A percentile compares a stretch with the other conserved stretches of the same genome.
Evolutionary conservation across 805 yeast species (phyloP).

Genomic region (Wilhelminamyces savonicus): DNA sequence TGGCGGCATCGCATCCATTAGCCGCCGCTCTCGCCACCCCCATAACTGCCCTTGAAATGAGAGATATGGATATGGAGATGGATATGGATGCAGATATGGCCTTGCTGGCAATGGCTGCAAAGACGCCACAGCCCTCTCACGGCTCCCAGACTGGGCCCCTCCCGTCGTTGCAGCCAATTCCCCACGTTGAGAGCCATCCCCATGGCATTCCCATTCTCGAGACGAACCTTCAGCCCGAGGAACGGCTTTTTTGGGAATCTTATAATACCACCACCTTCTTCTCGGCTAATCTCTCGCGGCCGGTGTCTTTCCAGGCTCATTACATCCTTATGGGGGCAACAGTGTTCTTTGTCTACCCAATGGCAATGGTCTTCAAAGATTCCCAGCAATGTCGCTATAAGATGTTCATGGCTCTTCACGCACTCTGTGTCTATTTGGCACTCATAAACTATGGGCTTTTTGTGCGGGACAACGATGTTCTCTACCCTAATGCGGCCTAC

Average conservation of each 20-base stretch:
- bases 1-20: too few relatives aligned
- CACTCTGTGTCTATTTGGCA: constrained; percentile 35
- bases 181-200: constrained; percentile 33
- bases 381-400: too few relatives aligned
- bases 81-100: constrained; percentile 12
- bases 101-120: constrained; percentile 1
- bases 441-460: constrained; percentile 50
- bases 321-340: constrained; percentile 36
- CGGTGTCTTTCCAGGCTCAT: constrained; percentile 51
- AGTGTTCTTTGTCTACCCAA: constrained; percentile 58
- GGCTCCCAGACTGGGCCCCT: constrained; percentile 1
- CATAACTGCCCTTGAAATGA: too few relatives aligned
- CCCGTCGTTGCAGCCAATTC: too few relatives aligned
- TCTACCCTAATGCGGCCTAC: constrained; percentile 78
- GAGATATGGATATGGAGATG: constrained; percentile 16
- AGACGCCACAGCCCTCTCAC: not conserved
- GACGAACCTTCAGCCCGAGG: constrained; percentile 63
- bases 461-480: constrained; percentile 48
- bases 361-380: constrained; percentile 58
- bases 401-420: constrained; percentile 30
- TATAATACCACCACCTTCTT: constrained; percentile 77
- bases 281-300: constrained; percentile 44
- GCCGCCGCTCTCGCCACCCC: too few relatives aligned
- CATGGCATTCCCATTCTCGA: constrained; percentile 76
- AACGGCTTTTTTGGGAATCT: constrained; percentile 66